Evolutionary conservation across 2,329 filamentous ascomycete genomes (phyloP).

Genomic region (Paecilomyces niveus): DNA sequence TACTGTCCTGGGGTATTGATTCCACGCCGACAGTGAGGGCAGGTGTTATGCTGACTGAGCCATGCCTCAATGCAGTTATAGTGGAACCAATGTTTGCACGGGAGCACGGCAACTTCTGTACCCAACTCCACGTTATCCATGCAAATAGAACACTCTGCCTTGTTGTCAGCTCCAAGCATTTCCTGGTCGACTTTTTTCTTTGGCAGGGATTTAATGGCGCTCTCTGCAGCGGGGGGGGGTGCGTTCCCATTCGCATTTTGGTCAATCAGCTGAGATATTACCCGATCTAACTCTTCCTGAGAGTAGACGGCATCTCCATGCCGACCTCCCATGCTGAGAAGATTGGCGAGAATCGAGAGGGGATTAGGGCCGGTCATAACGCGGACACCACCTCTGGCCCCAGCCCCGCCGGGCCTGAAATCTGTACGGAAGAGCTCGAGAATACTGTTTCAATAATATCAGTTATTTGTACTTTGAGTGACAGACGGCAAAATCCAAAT

Average conservation of each 20-base stretch:
- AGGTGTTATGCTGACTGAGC: constrained; percentile 87
- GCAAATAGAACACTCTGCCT: constrained; percentile 84
- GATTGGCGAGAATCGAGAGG: constrained; percentile 38
- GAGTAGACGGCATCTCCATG: constrained; percentile 81
- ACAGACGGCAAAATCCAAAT: not conserved
- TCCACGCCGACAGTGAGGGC: constrained; percentile 52
- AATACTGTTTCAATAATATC: constrained; percentile 11
- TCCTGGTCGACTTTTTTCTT: constrained; percentile 62
- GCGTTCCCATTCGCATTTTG: constrained; percentile 66
- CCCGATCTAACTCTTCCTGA: constrained; percentile 82
- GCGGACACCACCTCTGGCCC: constrained; percentile 10
- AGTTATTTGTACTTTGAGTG: not conserved
- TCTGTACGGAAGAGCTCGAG: constrained; percentile 21
- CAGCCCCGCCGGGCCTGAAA: constrained; percentile 6
- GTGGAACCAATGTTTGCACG: constrained; percentile 94
- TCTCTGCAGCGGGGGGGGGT: constrained; percentile 70
- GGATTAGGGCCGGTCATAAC: constrained; percentile 26
- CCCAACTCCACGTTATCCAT: constrained; percentile 74
- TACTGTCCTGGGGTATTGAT: constrained; percentile 23
- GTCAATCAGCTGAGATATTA: constrained; percentile 85
- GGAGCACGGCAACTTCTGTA: constrained; percentile 68
- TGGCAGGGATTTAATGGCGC: constrained; percentile 66
- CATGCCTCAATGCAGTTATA: constrained; percentile 72
- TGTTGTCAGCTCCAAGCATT: constrained; percentile 62
- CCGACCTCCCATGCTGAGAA: constrained; percentile 30